Percentiles rank a stretch among this genome's conserved stretches.
Evolutionary conservation across 164 flowering plant genomes (phyloP).

Genomic region (Hamamelis virginiana): DNA sequence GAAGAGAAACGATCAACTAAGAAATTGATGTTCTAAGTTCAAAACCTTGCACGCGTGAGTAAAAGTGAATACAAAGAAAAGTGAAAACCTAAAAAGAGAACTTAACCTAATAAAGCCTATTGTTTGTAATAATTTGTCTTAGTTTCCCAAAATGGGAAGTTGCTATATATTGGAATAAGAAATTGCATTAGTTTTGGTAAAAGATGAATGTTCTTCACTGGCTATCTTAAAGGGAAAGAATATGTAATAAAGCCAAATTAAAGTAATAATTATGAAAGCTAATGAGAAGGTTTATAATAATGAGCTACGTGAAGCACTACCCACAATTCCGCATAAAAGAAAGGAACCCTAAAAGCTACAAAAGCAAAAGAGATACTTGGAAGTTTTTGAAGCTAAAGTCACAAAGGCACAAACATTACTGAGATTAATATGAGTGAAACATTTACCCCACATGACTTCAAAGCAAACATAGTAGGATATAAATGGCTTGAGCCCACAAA

Average conservation of each 20-base stretch:
- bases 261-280: background rate
- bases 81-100: no score
- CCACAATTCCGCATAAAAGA: background rate
- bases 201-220: background rate
- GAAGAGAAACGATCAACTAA: background rate
- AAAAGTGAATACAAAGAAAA: background rate
- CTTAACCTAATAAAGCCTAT: background rate
- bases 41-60: background rate
- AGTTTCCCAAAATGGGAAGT: background rate
- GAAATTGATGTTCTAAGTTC: background rate
- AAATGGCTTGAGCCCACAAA: background rate
- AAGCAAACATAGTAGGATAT: background rate
- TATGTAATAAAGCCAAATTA: background rate
- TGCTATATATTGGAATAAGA: background rate
- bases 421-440: no score
- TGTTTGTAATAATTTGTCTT: background rate
- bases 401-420: background rate
- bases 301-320: background rate
- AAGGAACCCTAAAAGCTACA: background rate
- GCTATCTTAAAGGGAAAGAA: background rate
- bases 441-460: no score
- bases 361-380: background rate
- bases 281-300: background rate
- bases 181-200: background rate
- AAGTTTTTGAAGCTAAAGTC: background rate